Base-by-base conservation (phyloP, 2,329 filamentous ascomycete genomes). In the Elsinoe arachidis region DNA sequence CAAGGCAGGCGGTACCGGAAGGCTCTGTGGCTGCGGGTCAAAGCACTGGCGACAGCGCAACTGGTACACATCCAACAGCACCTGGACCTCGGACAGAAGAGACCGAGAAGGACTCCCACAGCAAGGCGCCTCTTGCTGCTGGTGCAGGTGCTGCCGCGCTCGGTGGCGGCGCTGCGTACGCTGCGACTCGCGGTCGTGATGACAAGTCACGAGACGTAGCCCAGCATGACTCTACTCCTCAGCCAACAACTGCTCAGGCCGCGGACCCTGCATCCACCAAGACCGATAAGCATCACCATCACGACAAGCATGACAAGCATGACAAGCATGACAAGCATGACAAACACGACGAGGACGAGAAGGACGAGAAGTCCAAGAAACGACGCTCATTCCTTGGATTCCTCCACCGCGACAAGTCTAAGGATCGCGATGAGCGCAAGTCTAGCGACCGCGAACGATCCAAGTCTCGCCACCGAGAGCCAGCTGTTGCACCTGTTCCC, bases 381-480 rank as follows among this genome's bases (percentile, higher is more conserved):
- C 47, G 62, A 52, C n/a, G 59, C 65, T 34, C 61, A 21, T 37
- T 74, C 10, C 62, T 73, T 21, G 67, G 70, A 19, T 73, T 74
- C 62, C 60, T 74, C 26, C 71, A 73, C 59, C 68, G 70, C n/a
- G 68, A 73, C 62, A n/a, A n/a, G n/a, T n/a, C n/a, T n/a, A n/a
- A 71, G 51, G 63, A 71, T 14, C 62, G 54, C 21, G 54, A 56
- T 17, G 41, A 47, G 15, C 19, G 47, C 11, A 38, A 56, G 23
- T 26, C 37, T 11, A 61, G 7, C 14, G 37, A 38, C 30, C 58
- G 19, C 19, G 37, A 23, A 30, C 54, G 19, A 17, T 55, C 23
- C 44, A 54, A 39, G 43, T 53, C 23, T 19, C 43, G 34, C 19
- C 23, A 11, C 62, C 30, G 33, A 17, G 46, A 33, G n/a, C 38